Evolutionary conservation across 2,329 filamentous ascomycete genomes (phyloP).

Genomic region (Lasiodiplodia sp.): DNA sequence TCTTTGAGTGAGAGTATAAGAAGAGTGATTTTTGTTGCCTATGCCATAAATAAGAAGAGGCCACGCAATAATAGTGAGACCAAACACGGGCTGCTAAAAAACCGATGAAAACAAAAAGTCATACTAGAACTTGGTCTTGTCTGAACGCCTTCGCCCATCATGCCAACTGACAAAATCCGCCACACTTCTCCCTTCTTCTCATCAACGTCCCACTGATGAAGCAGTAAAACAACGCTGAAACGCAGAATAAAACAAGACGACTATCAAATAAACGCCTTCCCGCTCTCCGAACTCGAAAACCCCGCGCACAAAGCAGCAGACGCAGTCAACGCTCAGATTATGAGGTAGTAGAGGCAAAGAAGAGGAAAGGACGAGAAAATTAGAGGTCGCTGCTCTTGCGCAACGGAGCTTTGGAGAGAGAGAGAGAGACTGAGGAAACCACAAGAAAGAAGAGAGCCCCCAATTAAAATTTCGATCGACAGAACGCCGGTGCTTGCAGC

Average conservation of each 20-base stretch:
- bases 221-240: slow-evolving; percentile 27
- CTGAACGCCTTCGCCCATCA: slow-evolving; percentile 27
- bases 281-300: background rate
- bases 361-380: slow-evolving; percentile 8
- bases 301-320: slow-evolving; percentile 11
- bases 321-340: slow-evolving; percentile 22
- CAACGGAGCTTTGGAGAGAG: slow-evolving; percentile 11
- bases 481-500: slow-evolving; percentile 27
- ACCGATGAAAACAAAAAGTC: slow-evolving; percentile 11
- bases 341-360: slow-evolving; percentile 12
- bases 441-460: slow-evolving; percentile 27
- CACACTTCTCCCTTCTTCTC: slow-evolving; percentile 2
- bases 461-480: slow-evolving; percentile 29
- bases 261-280: slow-evolving; percentile 12
- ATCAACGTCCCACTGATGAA: slow-evolving; percentile 19
- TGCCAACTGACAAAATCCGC: slow-evolving; percentile 9
- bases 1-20: background rate
- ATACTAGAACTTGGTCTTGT: slow-evolving; percentile 28
- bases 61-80: background rate
- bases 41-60: slow-evolving; percentile 6
- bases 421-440: slow-evolving; percentile 16
- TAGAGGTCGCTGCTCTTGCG: slow-evolving; percentile 3
- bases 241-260: slow-evolving; percentile 16
- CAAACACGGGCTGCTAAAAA: slow-evolving; percentile 1
- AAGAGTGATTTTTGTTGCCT: slow-evolving; percentile 24